Base-by-base conservation (phyloP, 2,329 filamentous ascomycete species). In the Monosporascus sp. region DNA sequence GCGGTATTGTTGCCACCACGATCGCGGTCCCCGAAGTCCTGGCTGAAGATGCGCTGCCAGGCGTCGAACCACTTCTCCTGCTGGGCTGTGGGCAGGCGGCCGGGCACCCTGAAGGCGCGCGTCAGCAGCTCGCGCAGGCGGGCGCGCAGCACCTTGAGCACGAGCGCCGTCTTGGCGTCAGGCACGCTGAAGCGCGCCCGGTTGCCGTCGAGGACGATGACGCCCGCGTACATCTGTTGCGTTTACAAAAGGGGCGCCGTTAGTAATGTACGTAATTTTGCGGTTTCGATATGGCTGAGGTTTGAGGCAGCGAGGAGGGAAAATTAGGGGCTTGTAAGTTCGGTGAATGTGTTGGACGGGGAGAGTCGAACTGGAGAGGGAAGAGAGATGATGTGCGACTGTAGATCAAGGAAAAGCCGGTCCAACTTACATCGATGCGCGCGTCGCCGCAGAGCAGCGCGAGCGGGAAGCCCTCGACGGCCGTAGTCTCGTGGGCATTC, bases 121-220 rank as follows among this genome's bases (percentile, higher is more conserved):
- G 82, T 83, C 47, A 96, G 75, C 41, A 95, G 81, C 59, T 96
- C 90, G 58, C 87, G 84, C 18, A 96, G 75, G 25, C 88, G 81
- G 2, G 78, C 75, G 20, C 90, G 82, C 50, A 97, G 74, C 6
- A 85, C 83, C 71, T 97, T 97, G 64, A 99, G 74, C n/a, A 88
- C 91, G 37, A 96, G 81, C 79, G 94, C 86, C 0, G 87, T 87
- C 72, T 92, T 95, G 92, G 93, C 97, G 66, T 96, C 89, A 5
- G 85, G 81, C 1, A 95, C 81, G 22, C 87, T 82, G 67, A 97
- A 96, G 48, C 90, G 83, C 48, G 93, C 81, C 31, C 92, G 82
- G 67, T 96, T 96, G 45, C 90, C 88, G 66, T 97, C 94, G 45
- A 99, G 80, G 20, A 90, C 80, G 41, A 97, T 80, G 2, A 96